These are phyloP conservation scores for Daldinia caldariorum DNA, from an alignment of 495 filamentous ascomycete species.

Conservation along the genomic window DNA sequence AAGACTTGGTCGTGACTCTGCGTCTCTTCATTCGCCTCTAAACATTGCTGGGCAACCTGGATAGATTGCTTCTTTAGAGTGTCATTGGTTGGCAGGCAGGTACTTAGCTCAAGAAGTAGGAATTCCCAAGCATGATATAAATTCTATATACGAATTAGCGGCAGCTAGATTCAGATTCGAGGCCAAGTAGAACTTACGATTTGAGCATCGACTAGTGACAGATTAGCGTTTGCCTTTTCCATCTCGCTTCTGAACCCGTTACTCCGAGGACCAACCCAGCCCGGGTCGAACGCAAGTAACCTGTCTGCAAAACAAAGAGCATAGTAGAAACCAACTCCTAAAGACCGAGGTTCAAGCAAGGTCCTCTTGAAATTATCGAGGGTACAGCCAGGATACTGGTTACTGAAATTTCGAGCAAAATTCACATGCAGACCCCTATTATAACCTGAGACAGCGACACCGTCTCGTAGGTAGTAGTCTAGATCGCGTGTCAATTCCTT, in stretches of 20 bases:
- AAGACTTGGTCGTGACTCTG: constrained; percentile 78
- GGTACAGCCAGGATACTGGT: constrained; percentile 73
- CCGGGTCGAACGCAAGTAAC: constrained; percentile 76
- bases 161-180: background rate
- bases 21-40: constrained; percentile 72
- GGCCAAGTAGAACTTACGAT: constrained; percentile 67
- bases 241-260: constrained; percentile 84
- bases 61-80: constrained; percentile 70
- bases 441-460: constrained; percentile 77
- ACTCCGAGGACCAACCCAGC: constrained; percentile 73
- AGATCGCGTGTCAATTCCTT: constrained; percentile 76
- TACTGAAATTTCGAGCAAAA: constrained; percentile 83
- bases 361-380: constrained; percentile 82
- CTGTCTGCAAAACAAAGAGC: constrained; percentile 75
- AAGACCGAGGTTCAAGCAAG: constrained; percentile 63
- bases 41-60: constrained; percentile 74
- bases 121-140: constrained; percentile 91
- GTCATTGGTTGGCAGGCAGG: constrained; percentile 67
- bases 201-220: constrained; percentile 91
- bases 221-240: constrained; percentile 83
- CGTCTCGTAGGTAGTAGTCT: constrained; percentile 77
- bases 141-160: constrained; percentile 60
- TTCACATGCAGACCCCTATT: constrained; percentile 87
- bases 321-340: constrained; percentile 85
- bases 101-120: constrained; percentile 83